These are phyloP conservation scores for Teratosphaeriaceae sp. DNA, from an alignment of 2,329 filamentous ascomycete genomes.

Conservation along the genomic window DNA sequence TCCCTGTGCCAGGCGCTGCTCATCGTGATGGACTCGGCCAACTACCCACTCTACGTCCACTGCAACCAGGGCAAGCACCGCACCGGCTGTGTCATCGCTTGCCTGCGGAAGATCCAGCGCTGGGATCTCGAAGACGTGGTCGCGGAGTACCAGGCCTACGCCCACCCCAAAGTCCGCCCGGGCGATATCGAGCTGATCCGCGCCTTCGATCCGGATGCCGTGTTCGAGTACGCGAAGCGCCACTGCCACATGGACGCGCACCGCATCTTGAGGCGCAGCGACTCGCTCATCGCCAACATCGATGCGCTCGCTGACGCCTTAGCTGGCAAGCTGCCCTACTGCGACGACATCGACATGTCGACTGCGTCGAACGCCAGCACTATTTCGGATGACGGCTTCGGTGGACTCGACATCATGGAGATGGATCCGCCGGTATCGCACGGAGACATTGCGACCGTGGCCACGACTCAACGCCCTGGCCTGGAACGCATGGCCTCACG, in stretches of 20 bases:
- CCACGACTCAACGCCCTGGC: not conserved
- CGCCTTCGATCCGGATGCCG: slow-evolving; percentile 35
- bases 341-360: slow-evolving; percentile 5
- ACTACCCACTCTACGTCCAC: slow-evolving; percentile 79
- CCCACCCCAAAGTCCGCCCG: slow-evolving; percentile 43
- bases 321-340: slow-evolving; percentile 1
- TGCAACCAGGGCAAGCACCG: slow-evolving; percentile 95
- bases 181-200: slow-evolving; percentile 41
- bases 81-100: slow-evolving; percentile 81
- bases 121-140: slow-evolving; percentile 59
- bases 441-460: not conserved
- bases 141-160: slow-evolving; percentile 65
- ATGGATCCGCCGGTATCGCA: not conserved
- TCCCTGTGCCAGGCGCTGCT: slow-evolving; percentile 66
- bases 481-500: not conserved
- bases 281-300: slow-evolving; percentile 12
- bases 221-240: slow-evolving; percentile 26
- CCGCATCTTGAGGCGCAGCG: slow-evolving; percentile 12
- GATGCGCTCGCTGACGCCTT: slow-evolving; percentile 14
- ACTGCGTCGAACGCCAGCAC: slow-evolving; percentile 5
- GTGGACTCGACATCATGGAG: no score
- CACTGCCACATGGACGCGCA: slow-evolving; percentile 14
- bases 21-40: slow-evolving; percentile 62
- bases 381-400: slow-evolving; percentile 7
- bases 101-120: slow-evolving; percentile 65